These are phyloP conservation scores for Candida hispaniensis DNA, from an alignment of 805 yeast species.

Conservation along the genomic window DNA sequence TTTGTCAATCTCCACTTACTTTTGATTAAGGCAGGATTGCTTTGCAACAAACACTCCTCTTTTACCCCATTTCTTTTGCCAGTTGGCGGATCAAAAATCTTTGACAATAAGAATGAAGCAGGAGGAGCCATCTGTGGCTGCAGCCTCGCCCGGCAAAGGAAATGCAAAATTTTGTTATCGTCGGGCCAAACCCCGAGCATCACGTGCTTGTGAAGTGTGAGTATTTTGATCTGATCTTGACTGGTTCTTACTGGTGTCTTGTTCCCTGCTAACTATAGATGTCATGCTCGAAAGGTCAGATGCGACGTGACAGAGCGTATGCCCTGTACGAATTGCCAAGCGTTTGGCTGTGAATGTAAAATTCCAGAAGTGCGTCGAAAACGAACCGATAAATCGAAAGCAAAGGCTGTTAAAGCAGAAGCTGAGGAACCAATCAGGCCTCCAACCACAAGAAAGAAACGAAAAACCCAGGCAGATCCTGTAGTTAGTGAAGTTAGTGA, in stretches of 20 bases:
- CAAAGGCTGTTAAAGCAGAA: constrained; percentile 5
- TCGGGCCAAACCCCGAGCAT: constrained; percentile 24
- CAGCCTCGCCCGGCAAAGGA: constrained; percentile 2
- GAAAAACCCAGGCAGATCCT: constrained; percentile 14
- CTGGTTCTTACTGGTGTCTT: too few relatives aligned
- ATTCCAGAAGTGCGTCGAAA: constrained; percentile 15
- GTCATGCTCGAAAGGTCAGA: constrained; percentile 68
- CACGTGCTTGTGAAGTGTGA: constrained; percentile 26
- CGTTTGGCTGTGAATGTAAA: constrained; percentile 15
- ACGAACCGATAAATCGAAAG: constrained; percentile 12
- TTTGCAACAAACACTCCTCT: too few relatives aligned
- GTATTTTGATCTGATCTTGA: too few relatives aligned
- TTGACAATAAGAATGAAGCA: too few relatives aligned
- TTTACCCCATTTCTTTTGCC: too few relatives aligned
- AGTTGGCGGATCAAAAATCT: too few relatives aligned
- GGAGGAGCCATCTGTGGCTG: constrained; percentile 6
- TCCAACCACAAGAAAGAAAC: constrained; percentile 2
- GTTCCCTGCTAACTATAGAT: constrained; percentile 25
- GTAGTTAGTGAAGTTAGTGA: too few relatives aligned
- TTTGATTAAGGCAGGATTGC: too few relatives aligned
- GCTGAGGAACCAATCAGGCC: constrained; percentile 4
- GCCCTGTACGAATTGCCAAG: constrained; percentile 40
- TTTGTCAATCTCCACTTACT: too few relatives aligned
- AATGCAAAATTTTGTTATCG: constrained; percentile 21
- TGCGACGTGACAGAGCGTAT: constrained; percentile 43